These are phyloP conservation scores for Silene latifolia DNA, from an alignment of 148 eudicot species.

Conservation along the genomic window DNA sequence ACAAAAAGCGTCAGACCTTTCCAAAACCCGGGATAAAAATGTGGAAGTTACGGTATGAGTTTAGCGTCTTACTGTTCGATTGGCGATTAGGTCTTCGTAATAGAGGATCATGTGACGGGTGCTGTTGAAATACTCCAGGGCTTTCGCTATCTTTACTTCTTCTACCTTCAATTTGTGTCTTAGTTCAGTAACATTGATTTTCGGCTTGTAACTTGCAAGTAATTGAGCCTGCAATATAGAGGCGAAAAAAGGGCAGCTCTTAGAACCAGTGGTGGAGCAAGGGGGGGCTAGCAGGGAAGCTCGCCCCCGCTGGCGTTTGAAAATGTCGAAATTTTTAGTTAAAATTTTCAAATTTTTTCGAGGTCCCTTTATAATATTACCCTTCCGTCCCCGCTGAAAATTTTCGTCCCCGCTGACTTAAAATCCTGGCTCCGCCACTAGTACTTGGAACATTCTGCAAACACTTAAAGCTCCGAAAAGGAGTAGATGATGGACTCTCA, in stretches of 20 bases:
- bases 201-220: conserved; percentile 64
- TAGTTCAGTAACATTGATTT: conserved; percentile 36
- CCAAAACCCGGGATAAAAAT: background rate
- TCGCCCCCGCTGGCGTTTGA: too few species aligned
- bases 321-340: too few species aligned
- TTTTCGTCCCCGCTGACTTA: too few species aligned
- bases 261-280: too few species aligned
- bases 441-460: too few species aligned
- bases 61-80: conserved; percentile 40
- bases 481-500: too few species aligned
- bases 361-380: too few species aligned
- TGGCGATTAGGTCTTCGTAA: conserved; percentile 65
- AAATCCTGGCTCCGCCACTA: too few species aligned
- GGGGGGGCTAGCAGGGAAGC: too few species aligned
- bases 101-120: conserved; percentile 55
- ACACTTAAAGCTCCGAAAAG: background rate
- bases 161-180: conserved; percentile 33
- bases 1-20: background rate
- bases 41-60: background rate
- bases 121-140: conserved; percentile 50
- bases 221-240: conserved; percentile 53
- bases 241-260: too few species aligned
- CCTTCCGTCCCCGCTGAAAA: too few species aligned
- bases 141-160: conserved; percentile 33
- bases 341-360: too few species aligned